Evolutionary conservation across 768 basidiomycete species (phyloP), one percentile per base, ranked within the genome.

Genomic region (Coprinopsis marcescibilis): DNA sequence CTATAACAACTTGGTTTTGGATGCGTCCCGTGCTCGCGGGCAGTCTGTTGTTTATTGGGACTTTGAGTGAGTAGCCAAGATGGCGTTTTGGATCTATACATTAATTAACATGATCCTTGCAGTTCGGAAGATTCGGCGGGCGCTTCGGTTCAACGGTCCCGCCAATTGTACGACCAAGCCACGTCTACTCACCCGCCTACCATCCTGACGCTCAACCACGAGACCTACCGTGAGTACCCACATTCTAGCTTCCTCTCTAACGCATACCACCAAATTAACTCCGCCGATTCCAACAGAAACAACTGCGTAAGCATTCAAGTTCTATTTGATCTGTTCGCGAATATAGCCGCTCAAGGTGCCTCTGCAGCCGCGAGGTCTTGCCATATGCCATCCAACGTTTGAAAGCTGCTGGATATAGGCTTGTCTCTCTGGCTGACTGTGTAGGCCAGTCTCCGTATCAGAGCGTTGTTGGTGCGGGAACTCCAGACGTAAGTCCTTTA

Each of bases 41-140:
- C 65, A 68, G 43, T 49, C 52, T 3, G 52, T 69, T 14, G 64
- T 59, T 12, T 56, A 56, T 32, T 72, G 71, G 71, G 69, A 71
- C 50, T 63, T 66, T 24, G 69, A 70, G 68, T 68, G 40, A 11
- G 64, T 55, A 21, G 23, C 14, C 13, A 8, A 26, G 17, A 15
- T 21, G 27, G 8, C 4, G 19, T 14, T 20, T 19, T 27, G 21
- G 17, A 20, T 23, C 25, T 14, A 25, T 25, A 35, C 5, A 6
- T 5, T 7, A 27, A 14, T 11, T 24, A 15, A 24, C 33, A 21
- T 19, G 19, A 20, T 14, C 21, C 14, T 24, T 45, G 13, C 38
- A 72, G 70, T 46, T 69, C 68, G 19, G 59, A 55, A 13, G 72
- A 72, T 48, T 71, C 71, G 6, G 38, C 60, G 10, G 70, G 69